Percentiles rank a stretch among this genome's conserved stretches.
phyloP scores from a whole-genome alignment of 495 filamentous ascomycete species.

The Pseudoneurospora amorphoporcata region DNA sequence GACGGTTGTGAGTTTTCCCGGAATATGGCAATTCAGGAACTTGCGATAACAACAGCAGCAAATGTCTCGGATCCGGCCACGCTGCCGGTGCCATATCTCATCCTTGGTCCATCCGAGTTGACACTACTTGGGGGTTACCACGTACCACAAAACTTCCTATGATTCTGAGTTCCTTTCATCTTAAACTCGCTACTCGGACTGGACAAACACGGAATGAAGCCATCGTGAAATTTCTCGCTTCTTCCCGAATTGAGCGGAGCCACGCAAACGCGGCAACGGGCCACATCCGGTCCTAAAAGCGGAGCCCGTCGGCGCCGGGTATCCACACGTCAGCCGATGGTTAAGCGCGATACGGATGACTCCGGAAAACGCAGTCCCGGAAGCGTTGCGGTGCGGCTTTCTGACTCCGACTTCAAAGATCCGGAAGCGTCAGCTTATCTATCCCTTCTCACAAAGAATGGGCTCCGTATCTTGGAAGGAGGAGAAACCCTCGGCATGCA shows the following conservation, averaged over 20 bases:
- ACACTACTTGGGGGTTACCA: not conserved
- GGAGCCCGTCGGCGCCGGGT: not conserved
- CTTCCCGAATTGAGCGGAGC: not conserved
- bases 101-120: not conserved
- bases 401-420: not conserved
- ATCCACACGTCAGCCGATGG: not conserved
- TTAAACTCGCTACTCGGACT: not conserved
- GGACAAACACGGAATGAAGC: not conserved
- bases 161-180: not conserved
- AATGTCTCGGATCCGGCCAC: not conserved
- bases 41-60: not conserved
- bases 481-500: not conserved
- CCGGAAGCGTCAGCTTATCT: not conserved
- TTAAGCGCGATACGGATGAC: not conserved
- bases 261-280: not conserved
- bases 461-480: too few relatives aligned
- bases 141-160: not conserved
- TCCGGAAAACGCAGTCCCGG: not conserved
- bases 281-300: not conserved
- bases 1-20: not conserved
- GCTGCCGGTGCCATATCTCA: not conserved
- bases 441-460: not conserved
- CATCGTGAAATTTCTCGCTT: not conserved
- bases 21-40: not conserved
- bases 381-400: not conserved